These are phyloP conservation scores for Heritiera fomes DNA, from an alignment of 345 rosid species.

Conservation along the genomic window DNA sequence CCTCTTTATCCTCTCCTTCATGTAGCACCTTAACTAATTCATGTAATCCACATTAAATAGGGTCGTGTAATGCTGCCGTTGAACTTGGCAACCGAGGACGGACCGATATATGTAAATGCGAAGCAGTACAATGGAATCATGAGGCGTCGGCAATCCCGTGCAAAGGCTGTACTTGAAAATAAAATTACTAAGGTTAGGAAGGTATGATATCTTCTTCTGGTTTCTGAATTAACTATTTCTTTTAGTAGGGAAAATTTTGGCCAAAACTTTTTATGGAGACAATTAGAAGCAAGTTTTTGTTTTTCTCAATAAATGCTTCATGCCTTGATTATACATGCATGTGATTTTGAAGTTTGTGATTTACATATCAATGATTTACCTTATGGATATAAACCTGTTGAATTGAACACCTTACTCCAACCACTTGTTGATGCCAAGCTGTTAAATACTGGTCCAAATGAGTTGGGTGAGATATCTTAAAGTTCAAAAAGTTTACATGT, in stretches of 20 bases:
- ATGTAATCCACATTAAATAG: constrained; percentile 30
- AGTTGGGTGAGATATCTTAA: neutral
- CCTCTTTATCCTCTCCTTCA: neutral
- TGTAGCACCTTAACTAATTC: neutral
- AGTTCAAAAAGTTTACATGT: neutral
- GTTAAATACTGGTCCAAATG: neutral
- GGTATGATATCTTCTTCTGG: constrained; percentile 42
- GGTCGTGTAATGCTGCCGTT: constrained; percentile 86
- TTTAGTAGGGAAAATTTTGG: neutral
- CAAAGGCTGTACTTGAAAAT: constrained; percentile 74
- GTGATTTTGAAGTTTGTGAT: neutral
- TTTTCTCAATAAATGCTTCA: neutral
- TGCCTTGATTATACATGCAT: neutral
- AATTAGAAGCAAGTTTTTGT: neutral
- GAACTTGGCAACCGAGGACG: constrained; percentile 67
- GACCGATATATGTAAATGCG: constrained; percentile 87
- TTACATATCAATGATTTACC: neutral
- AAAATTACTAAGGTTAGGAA: constrained; percentile 53
- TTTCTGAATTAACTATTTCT: neutral
- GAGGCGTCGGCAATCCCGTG: constrained; percentile 86
- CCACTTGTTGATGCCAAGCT: neutral
- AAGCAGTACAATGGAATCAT: constrained; percentile 96
- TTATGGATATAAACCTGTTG: neutral
- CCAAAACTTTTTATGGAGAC: neutral
- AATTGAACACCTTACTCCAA: neutral